Base-by-base conservation (phyloP, 1,139 yeast species). In the Sugiyamaella paludigena region DNA sequence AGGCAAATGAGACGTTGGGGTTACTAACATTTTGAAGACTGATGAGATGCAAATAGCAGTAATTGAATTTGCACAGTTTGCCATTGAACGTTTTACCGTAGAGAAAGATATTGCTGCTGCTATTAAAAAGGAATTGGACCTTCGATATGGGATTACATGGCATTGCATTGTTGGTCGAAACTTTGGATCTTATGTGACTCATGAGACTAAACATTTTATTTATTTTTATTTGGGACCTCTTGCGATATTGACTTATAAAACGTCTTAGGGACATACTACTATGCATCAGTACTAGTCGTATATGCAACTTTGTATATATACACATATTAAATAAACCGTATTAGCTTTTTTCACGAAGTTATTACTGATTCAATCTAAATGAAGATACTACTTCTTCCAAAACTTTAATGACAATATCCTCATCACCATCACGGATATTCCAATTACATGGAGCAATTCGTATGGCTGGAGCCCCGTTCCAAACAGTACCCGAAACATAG, bases 171-270 rank as follows among this genome's bases (percentile, higher is more conserved):
- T 89, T 46, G 99, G 98, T 29, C 82, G 83, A 67, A 86, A 86
- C 62, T 92, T 92, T 69, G 98, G 98, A 4, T 83, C 94, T 47
- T 89, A 85, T 64, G 96, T 94, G 26, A 87, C 98, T 15, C 98
- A 94, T 64, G 70, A 71, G 49, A 65, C 85, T 54, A 95, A 95
- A 26, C 81, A 78, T 63, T 92, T 92, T 65, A 75, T 86, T 31
- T 91, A 92, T 69, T 87, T 87, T 62, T 89, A 88, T 68, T 75
- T 88, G 52, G 96, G 86, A 24, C 83, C 83, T 40, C 71, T 82
- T 57, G 97, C 97, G 12, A 78, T 89, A 56, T 75, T 92, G 58
- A 75, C 87, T 13, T 92, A 88, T 72, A 89, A 86, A 71, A 87
- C 95, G 46, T 81, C 77, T 28, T 75, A 58, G n/a, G n/a, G n/a